These are phyloP conservation scores for Castanea mollissima DNA, from an alignment of 306 rosid species.

Conservation along the genomic window DNA sequence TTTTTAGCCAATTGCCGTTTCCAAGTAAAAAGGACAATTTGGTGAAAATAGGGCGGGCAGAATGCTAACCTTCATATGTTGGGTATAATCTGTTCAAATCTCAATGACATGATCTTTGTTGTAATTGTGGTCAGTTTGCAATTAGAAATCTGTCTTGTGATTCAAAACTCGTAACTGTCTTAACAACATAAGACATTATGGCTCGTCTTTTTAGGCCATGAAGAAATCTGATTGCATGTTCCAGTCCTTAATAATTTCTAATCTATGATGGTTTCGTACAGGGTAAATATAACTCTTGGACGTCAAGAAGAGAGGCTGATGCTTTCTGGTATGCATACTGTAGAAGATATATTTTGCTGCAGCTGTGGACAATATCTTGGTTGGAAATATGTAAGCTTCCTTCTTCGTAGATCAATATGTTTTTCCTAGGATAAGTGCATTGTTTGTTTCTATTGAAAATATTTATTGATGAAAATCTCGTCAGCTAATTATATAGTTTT, in stretches of 20 bases:
- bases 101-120: background rate
- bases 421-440: background rate
- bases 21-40: background rate
- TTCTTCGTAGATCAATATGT: background rate
- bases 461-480: background rate
- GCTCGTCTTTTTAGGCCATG: background rate
- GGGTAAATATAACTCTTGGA: conserved; percentile 75
- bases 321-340: conserved; percentile 86
- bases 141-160: background rate
- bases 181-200: background rate
- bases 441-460: background rate
- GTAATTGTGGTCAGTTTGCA: background rate
- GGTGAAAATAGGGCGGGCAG: background rate
- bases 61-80: background rate
- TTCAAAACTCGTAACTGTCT: background rate
- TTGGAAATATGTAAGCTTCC: conserved; percentile 85
- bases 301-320: conserved; percentile 61
- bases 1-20: background rate
- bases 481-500: background rate
- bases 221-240: conserved; percentile 9
- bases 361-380: conserved; percentile 86
- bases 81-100: background rate
- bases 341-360: conserved; percentile 84
- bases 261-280: conserved; percentile 22
- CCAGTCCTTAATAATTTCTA: conserved; percentile 22